Conservation (phyloP, 1,284 basidiomycete species). For the Irpex sp. region DNA sequence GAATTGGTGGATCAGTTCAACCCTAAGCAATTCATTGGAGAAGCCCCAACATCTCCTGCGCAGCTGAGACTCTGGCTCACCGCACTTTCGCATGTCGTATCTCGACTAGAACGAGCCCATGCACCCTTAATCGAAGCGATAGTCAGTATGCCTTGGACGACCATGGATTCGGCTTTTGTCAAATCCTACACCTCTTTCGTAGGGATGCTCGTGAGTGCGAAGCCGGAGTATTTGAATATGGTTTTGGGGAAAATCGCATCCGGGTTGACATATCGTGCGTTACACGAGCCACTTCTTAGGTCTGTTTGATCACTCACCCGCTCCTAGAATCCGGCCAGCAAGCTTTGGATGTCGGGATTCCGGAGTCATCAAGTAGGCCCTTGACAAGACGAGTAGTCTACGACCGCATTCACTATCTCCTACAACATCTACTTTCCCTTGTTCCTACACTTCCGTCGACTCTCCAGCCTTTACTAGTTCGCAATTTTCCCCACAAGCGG, state of each 20-base stretch:
- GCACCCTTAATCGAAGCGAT: constrained; percentile 86
- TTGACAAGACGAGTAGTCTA: constrained; percentile 84
- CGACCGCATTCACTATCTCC: constrained; percentile 82
- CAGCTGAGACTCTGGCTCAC: constrained; percentile 72
- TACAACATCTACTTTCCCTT: constrained; percentile 82
- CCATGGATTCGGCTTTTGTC: constrained; percentile 79
- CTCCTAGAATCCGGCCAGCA: constrained; percentile 66
- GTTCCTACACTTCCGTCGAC: constrained; percentile 88
- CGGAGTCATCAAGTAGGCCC: constrained; percentile 63
- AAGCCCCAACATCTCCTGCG: constrained; percentile 39
- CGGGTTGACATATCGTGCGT: constrained; percentile 87
- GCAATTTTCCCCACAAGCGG: constrained; percentile 91
- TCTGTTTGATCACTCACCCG: constrained; percentile 12
- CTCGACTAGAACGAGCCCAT: constrained; percentile 79
- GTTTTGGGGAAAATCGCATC: constrained; percentile 81
- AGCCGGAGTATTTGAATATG: constrained; percentile 87
- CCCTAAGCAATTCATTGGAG: constrained; percentile 37
- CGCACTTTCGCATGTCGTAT: constrained; percentile 76
- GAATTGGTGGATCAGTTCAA: constrained; percentile 73
- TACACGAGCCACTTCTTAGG: constrained; percentile 3
- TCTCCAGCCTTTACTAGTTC: constrained; percentile 80
- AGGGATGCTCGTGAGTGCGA: constrained; percentile 90
- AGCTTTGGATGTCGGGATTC: constrained; percentile 49
- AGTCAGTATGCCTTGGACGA: constrained; percentile 88
- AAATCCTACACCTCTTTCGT: constrained; percentile 86